Conservation (phyloP, 371 early-diverging fungal species). For the Cladochytrium tenue region DNA sequence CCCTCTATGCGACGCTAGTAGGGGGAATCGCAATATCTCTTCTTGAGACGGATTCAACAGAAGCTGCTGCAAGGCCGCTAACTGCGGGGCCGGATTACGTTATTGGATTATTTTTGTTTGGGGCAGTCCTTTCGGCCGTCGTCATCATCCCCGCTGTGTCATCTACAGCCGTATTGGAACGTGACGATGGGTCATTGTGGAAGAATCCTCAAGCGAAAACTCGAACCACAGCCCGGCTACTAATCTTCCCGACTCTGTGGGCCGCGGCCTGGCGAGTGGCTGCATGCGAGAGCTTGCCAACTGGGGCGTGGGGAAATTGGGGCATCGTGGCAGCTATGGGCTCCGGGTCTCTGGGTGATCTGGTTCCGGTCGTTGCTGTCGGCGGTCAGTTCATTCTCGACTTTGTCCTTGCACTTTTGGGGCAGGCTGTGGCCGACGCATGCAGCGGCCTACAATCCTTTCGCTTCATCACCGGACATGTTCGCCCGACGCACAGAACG, state of each 20-base stretch:
- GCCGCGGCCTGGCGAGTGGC: not conserved
- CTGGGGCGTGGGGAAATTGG: not conserved
- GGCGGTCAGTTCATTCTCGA: not conserved
- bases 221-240: not conserved
- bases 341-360: not conserved
- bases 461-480: too few species aligned
- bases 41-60: not conserved
- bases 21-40: not conserved
- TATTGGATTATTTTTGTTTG: not conserved
- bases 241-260: not conserved
- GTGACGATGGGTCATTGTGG: too few species aligned
- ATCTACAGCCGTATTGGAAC: too few species aligned
- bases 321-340: not conserved
- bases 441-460: too few species aligned
- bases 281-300: not conserved
- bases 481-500: too few species aligned
- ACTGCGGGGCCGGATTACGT: not conserved
- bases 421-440: not conserved
- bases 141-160: not conserved
- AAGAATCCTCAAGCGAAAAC: too few species aligned
- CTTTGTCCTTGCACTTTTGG: not conserved
- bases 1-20: not conserved
- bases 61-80: not conserved
- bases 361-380: not conserved
- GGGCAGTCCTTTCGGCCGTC: not conserved